Percentiles rank a stretch among this genome's conserved stretches.
phyloP scores from a whole-genome alignment of 352 stramenopile species.

The Lagenidium sp. region DNA sequence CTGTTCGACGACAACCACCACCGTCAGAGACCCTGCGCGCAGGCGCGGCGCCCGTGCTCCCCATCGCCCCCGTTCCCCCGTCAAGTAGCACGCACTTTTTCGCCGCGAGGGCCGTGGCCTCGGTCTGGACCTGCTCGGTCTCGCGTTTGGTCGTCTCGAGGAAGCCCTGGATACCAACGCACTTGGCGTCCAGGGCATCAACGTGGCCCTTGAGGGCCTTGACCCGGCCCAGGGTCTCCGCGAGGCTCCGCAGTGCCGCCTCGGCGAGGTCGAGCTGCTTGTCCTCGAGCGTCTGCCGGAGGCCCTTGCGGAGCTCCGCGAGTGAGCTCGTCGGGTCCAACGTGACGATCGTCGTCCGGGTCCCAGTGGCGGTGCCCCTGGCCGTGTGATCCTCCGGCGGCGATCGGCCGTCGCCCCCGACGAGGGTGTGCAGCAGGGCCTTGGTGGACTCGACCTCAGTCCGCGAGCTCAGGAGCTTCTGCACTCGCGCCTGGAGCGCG shows the following conservation, averaged over 20 bases:
- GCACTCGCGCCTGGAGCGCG: slow-evolving; percentile 43
- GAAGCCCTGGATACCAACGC: slow-evolving; percentile 34
- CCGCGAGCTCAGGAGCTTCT: slow-evolving; percentile 54
- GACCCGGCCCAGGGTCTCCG: slow-evolving; percentile 30
- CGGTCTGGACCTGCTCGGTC: slow-evolving; percentile 54
- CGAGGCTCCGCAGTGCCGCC: slow-evolving; percentile 27
- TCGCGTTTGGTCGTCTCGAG: slow-evolving; percentile 52
- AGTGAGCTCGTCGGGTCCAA: slow-evolving; percentile 21
- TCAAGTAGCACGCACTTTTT: slow-evolving; percentile 24
- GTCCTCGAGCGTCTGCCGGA: slow-evolving; percentile 36
- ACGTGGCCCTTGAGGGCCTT: slow-evolving; percentile 24
- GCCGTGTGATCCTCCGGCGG: too few relatives aligned
- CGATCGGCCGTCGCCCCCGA: slow-evolving; percentile 24
- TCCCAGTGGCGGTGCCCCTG: background rate
- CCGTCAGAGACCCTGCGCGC: background rate
- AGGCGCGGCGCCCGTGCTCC: background rate
- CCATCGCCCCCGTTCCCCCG: background rate
- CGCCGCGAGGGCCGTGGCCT: slow-evolving; percentile 27
- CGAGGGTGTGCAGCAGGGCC: slow-evolving; percentile 41
- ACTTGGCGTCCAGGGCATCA: slow-evolving; percentile 36
- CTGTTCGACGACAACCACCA: slow-evolving; percentile 12
- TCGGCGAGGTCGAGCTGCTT: slow-evolving; percentile 47
- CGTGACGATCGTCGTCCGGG: slow-evolving; percentile 13
- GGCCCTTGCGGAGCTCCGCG: slow-evolving; percentile 27
- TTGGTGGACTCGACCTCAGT: slow-evolving; percentile 55